phyloP scores from a whole-genome alignment of 2,329 filamentous ascomycete genomes.

The Botrytis tulipae region DNA sequence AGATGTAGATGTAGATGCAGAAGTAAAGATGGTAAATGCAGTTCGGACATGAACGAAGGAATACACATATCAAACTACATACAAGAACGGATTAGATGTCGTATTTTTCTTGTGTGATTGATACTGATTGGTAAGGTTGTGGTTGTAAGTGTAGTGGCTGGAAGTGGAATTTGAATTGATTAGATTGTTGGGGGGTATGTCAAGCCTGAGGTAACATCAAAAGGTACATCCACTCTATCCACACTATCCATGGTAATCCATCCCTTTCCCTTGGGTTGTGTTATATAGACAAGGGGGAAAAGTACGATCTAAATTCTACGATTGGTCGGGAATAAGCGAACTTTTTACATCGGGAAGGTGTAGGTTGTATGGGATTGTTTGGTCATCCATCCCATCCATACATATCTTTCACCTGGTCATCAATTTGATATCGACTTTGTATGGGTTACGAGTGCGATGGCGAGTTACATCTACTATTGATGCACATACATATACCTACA shows the following conservation, averaged over 20 bases:
- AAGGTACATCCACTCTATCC: not conserved
- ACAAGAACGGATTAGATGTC: not conserved
- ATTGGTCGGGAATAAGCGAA: constrained; percentile 4
- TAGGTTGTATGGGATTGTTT: not conserved
- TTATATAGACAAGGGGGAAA: not conserved
- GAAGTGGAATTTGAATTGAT: constrained; percentile 4
- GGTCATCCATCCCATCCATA: not conserved
- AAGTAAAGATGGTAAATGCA: not conserved
- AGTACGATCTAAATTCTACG: constrained; percentile 1
- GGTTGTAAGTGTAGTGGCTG: not conserved
- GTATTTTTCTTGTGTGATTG: not conserved
- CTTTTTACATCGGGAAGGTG: not conserved
- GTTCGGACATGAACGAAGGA: not conserved
- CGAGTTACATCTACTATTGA: not conserved
- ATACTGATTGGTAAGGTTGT: not conserved
- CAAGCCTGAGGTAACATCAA: not conserved
- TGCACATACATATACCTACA: not conserved
- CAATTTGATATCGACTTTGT: not conserved
- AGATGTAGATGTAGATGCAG: not conserved
- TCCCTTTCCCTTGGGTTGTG: not conserved
- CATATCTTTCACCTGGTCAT: not conserved
- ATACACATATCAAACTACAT: not conserved
- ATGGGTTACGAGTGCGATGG: not conserved
- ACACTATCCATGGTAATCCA: not conserved
- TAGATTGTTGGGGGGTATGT: not conserved